Conservation (phyloP, 805 yeast genomes). For the Candida argentea region DNA sequence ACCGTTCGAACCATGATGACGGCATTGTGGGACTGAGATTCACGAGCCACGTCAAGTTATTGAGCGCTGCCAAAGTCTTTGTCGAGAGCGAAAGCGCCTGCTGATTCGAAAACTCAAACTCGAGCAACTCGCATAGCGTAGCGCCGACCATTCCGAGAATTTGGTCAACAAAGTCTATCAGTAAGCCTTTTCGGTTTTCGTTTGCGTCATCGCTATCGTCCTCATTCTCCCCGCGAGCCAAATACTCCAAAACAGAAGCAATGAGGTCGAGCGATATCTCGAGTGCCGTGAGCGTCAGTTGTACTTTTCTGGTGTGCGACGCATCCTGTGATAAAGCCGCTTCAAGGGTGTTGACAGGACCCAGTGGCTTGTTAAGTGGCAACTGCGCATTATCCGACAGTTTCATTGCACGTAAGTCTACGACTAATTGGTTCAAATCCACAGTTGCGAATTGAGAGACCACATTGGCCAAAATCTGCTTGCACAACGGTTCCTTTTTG, state of each 20-base stretch:
- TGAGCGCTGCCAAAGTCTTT: slow-evolving; percentile 55
- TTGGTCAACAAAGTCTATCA: slow-evolving; percentile 9
- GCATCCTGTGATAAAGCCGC: slow-evolving; percentile 9
- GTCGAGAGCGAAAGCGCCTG: slow-evolving; percentile 31
- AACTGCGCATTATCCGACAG: slow-evolving; percentile 26
- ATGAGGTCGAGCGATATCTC: slow-evolving; percentile 69
- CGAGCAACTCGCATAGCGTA: slow-evolving; percentile 28
- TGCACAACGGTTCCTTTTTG: neutral
- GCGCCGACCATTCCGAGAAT: slow-evolving; percentile 15
- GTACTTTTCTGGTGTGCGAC: slow-evolving; percentile 5
- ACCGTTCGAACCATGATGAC: slow-evolving; percentile 27
- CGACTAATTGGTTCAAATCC: slow-evolving; percentile 12
- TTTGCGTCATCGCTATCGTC: slow-evolving; percentile 5
- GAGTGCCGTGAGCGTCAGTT: slow-evolving; percentile 49
- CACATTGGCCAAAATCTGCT: slow-evolving; percentile 11
- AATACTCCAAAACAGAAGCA: slow-evolving; percentile 61
- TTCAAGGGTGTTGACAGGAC: slow-evolving; percentile 22
- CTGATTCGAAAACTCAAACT: slow-evolving; percentile 20
- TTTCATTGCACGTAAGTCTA: slow-evolving; percentile 3
- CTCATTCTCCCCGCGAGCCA: slow-evolving; percentile 18
- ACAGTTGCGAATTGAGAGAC: slow-evolving; percentile 15
- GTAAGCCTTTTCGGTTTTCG: slow-evolving; percentile 9
- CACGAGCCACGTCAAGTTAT: slow-evolving; percentile 60
- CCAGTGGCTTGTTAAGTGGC: slow-evolving; percentile 16
- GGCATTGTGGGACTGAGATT: slow-evolving; percentile 22